These are phyloP conservation scores for Brettanomyces bruxellensis DNA, from an alignment of 805 yeast genomes.

Conservation along the genomic window DNA sequence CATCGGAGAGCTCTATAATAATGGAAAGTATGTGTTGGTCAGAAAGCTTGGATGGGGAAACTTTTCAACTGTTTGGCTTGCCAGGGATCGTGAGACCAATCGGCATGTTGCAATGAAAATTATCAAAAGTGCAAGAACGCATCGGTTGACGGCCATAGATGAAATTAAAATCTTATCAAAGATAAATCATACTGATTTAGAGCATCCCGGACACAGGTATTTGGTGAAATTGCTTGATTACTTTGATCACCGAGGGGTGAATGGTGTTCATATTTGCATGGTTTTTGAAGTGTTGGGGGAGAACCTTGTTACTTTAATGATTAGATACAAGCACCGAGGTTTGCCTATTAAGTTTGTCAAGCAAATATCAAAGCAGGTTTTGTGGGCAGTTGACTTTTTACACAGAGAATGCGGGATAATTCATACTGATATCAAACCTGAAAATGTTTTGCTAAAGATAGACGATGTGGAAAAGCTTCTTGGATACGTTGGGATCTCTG, in stretches of 20 bases:
- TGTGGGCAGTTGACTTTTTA: conserved; percentile 46
- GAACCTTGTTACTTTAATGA: conserved; percentile 74
- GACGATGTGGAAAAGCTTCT: conserved; percentile 46
- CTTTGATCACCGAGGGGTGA: conserved; percentile 80
- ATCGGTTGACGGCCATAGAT: conserved; percentile 90
- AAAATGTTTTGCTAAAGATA: conserved; percentile 50
- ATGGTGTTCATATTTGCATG: conserved; percentile 93
- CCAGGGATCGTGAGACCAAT: conserved; percentile 46
- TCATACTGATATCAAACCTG: conserved; percentile 74
- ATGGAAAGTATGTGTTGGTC: conserved; percentile 61
- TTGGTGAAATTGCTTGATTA: conserved; percentile 76
- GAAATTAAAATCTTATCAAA: conserved; percentile 75
- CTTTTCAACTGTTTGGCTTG: conserved; percentile 93
- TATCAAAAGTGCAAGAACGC: conserved; percentile 83
- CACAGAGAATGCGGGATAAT: conserved; percentile 58
- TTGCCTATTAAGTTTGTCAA: conserved; percentile 48
- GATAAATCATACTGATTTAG: conserved; percentile 50
- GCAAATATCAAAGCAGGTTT: conserved; percentile 48
- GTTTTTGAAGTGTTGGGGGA: conserved; percentile 97
- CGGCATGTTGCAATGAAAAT: conserved; percentile 90
- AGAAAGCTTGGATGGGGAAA: conserved; percentile 99
- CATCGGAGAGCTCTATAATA: conserved; percentile 77
- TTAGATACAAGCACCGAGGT: conserved; percentile 47
- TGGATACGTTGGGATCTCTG: conserved; percentile 31
- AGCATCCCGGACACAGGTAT: conserved; percentile 75